phyloP scores from a whole-genome alignment of 1,284 basidiomycete genomes.

The Rhodotorula sp. region DNA sequence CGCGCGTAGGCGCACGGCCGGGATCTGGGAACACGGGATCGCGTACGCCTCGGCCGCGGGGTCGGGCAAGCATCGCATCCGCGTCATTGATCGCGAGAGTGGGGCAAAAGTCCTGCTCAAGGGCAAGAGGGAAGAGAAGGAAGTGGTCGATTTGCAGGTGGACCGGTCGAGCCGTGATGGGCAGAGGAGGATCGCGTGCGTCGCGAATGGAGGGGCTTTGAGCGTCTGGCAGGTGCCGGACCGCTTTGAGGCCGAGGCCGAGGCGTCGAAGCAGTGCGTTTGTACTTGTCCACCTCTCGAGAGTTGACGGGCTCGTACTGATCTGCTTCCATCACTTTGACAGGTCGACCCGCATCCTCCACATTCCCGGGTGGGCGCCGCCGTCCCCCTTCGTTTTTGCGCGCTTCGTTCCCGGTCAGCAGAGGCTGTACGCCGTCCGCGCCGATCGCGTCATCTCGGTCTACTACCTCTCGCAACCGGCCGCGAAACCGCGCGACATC shows the following conservation, averaged over 20 bases:
- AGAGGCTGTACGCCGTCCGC: constrained; percentile 5
- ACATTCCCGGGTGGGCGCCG: neutral
- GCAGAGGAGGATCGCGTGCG: neutral
- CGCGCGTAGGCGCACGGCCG: neutral
- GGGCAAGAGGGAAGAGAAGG: constrained; percentile 2
- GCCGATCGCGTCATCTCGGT: neutral
- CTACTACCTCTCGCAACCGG: neutral
- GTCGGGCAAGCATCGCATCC: constrained; percentile 8
- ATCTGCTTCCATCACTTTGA: too few species aligned
- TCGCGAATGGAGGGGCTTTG: neutral
- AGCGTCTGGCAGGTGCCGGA: constrained; percentile 13
- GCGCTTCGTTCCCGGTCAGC: constrained; percentile 3
- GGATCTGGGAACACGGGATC: constrained; percentile 14
- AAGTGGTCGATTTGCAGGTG: constrained; percentile 8
- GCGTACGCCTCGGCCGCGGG: constrained; percentile 14
- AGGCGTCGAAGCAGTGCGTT: neutral
- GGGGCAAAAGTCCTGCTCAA: constrained; percentile 25
- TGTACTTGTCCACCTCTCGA: neutral
- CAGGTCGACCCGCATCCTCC: neutral
- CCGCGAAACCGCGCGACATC: neutral
- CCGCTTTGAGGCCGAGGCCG: neutral
- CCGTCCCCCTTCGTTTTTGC: neutral
- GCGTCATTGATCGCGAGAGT: constrained; percentile 31
- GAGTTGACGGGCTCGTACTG: too few species aligned
- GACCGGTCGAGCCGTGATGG: neutral